Conservation (phyloP, 192 early-diverging fungal species). For the Gonapodya sp. region DNA sequence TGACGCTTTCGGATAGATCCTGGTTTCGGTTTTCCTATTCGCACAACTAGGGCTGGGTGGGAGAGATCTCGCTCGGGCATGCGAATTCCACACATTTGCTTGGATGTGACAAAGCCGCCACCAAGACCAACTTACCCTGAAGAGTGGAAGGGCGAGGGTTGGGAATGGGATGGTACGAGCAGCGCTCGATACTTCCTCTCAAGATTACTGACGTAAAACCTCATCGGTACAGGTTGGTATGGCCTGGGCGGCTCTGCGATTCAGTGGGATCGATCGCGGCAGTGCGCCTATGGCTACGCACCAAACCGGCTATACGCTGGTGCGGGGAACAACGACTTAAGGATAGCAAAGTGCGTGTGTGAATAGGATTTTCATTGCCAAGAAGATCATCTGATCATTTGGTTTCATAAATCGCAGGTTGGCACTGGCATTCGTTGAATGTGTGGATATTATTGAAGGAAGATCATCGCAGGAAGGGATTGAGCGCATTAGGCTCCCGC, state of each 20-base stretch:
- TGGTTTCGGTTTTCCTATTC: not conserved
- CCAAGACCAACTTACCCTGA: not conserved
- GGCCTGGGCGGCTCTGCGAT: not conserved
- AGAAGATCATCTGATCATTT: no score
- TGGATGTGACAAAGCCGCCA: not conserved
- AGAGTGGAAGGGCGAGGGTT: not conserved
- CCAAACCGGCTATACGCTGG: not conserved
- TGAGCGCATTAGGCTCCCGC: no score
- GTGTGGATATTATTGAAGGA: no score
- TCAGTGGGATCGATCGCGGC: not conserved
- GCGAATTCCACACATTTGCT: not conserved
- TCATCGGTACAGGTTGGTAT: no score
- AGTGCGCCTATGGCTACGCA: not conserved
- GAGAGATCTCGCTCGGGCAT: not conserved
- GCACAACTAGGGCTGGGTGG: not conserved
- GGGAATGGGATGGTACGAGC: not conserved
- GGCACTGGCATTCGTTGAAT: no score
- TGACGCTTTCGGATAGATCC: no score
- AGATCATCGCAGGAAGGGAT: no score
- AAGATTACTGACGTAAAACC: no score
- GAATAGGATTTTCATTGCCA: no score
- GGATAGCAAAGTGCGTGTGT: no score
- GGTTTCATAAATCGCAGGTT: no score
- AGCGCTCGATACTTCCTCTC: no score
- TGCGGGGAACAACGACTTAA: not conserved